Base-by-base conservation (phyloP, 371 early-diverging fungal genomes). In the Mucor plumbeus region DNA sequence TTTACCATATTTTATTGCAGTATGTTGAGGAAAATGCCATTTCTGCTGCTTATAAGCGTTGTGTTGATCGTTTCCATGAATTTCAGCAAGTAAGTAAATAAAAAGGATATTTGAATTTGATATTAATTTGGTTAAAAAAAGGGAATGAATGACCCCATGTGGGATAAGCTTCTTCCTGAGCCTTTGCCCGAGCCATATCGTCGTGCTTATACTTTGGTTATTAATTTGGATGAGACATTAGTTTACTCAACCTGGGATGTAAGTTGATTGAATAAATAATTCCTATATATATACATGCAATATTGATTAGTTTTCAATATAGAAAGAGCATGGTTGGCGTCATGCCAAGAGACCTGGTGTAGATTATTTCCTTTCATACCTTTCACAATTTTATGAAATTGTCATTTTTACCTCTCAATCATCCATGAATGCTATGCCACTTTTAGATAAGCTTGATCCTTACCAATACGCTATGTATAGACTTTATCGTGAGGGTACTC, bases 321-420 rank as follows among this genome's bases (percentile, higher is more conserved):
- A 91, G 90, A 87, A 87, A 76, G 88, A 93, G 50, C 84, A 90
- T 61, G 97, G 99, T 7, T 99, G 98, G 98, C 89, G 96, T 59
- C 91, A 91, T 60, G 96, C 96, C 34, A 95, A 95, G 75, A 88
- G 99, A 53, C 99, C 99, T 15, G 96, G 95, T 55, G 91, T 94
- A 47, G 97, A 99, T 63, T 92, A 95, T 71, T 97, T 99, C 79
- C 73, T 99, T 34, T 87, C 92, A 43, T 94, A 96, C 79, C 78
- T 98, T 76, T 85, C 90, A 58, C 91, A 92, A 72, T 91, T 93
- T 80, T 98, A 87, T 77, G 99, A 99, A 82, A 88, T 98, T 64
- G 98, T 99, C 36, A 87, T 99, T 39, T 98, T 94, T 71, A 95
- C 98, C 43, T 92, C 90, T 53, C 91, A 94, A 67, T 88, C 90